phyloP scores from a whole-genome alignment of 805 yeast species.

The Kazachstania africana region DNA sequence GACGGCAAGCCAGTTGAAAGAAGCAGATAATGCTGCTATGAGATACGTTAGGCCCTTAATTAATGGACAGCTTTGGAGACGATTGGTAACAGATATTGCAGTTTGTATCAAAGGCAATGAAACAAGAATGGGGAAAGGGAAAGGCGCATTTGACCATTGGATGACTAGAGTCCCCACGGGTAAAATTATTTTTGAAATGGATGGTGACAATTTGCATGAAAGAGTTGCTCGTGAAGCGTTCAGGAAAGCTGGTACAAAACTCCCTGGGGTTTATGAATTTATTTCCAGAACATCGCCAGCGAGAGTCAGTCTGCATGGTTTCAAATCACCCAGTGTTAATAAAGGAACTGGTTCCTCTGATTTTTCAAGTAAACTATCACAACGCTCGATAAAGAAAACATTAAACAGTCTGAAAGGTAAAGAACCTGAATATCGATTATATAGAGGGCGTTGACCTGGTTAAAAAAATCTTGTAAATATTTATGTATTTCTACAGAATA shows the following conservation, averaged over 20 bases:
- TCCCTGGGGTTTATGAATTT: conserved; percentile 88
- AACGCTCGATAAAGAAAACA: conserved; percentile 56
- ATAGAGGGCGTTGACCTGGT: conserved; percentile 42
- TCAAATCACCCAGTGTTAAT: too few relatives aligned
- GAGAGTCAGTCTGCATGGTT: conserved; percentile 57
- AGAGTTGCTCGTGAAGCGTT: conserved; percentile 81
- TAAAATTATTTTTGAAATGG: conserved; percentile 76
- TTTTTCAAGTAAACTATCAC: conserved; percentile 40
- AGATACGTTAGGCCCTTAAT: conserved; percentile 65
- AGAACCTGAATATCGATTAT: conserved; percentile 42
- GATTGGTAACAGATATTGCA: conserved; percentile 75
- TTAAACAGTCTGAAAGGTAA: conserved; percentile 41
- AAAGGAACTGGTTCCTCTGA: conserved; percentile 27
- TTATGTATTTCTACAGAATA: conserved; percentile 1
- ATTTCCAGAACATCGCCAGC: conserved; percentile 51
- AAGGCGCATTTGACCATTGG: conserved; percentile 97
- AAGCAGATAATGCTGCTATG: conserved; percentile 79
- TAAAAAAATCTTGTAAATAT: conserved; percentile 6
- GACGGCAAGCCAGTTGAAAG: conserved; percentile 78
- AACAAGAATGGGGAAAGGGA: conserved; percentile 99
- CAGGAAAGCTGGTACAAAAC: conserved; percentile 79
- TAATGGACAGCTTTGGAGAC: conserved; percentile 58
- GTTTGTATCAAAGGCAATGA: conserved; percentile 96
- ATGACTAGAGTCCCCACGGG: conserved; percentile 95
- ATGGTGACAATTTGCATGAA: conserved; percentile 68